Base-by-base conservation (phyloP, 1,284 basidiomycete species). In the Amylostereum areolatum region DNA sequence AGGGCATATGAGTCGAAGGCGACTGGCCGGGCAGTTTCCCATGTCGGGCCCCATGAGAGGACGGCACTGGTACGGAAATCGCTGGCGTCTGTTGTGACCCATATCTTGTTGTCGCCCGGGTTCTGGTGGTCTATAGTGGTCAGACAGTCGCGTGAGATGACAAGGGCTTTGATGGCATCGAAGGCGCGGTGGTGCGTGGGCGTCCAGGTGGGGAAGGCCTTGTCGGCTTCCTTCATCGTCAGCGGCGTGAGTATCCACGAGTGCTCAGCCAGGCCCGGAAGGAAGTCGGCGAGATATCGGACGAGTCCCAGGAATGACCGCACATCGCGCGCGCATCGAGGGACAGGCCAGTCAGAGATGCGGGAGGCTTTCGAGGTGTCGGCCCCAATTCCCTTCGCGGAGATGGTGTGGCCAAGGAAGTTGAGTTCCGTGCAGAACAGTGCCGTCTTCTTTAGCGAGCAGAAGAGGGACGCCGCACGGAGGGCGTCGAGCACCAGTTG, bases 291-390 rank as follows among this genome's bases (percentile, higher is more conserved):
- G 4, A 73, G 49, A 43, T 68, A 75, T 0, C 62, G 46, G 0
- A 67, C 62, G 0, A 74, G 53, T 0, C 72, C 71, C 0, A 76
- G 49, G 50, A 73, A 75, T 0, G 57, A 47, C 0, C 55, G 48
- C 0, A 71, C 61, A 11, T 72, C 59, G 1, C 52, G 59, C 0
- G 65, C 53, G 0, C 54, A 56, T 0, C 35, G 48, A 0, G 67
- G 67, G 0, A 11, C 28, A 0, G 62, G 63, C 72, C 69, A 77
- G 3, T 66, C 45, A 0, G 58, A 27, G 4, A 74, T 62, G 1
- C 52, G 31, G 1, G 66, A 55, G 4, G 62, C 49, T 49, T 72
- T 70, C 4, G 24, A 4, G 0, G 57, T 45, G 43, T 73, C 67
- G 0, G 66, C 59, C 18, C 57, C 27, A 10, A 74, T 62, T 4